Evolutionary conservation across 768 basidiomycete genomes (phyloP), one percentile per base, ranked within the genome.

Genomic region (Omphalotus guepiniiformis): DNA sequence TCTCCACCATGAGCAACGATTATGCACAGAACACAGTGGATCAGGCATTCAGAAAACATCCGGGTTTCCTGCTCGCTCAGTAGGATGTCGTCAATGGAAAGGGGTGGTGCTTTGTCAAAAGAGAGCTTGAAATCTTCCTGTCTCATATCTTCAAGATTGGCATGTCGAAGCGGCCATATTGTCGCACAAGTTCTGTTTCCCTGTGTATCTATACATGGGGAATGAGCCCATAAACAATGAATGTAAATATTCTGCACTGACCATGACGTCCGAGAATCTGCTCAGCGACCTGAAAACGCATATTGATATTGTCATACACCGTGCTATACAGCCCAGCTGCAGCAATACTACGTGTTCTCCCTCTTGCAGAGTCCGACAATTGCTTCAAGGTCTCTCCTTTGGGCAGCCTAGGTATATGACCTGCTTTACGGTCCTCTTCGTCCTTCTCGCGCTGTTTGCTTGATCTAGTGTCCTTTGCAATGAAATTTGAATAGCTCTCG

Each of bases 261-360:
- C 63, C 53, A 7, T 49, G 60, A 5, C 58, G 56, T 1, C 66
- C 67, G 7, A 70, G 39, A 4, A 63, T 49, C 44, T 70, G 67
- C 47, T 71, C 66, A 0, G 65, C 58, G n/a, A 40, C 51, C 6
- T 53, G 50, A 26, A 58, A 53, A 2, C 59, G 36, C 40, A 67
- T 50, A 40, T 72, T 72, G 18, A 71, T 66, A 38, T 73, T 73
- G 51, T 72, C 68, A 45, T 71, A 71, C 8, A 63, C 56, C 18
- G 36, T 30, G 0, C 28, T 48, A 42, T 49, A 60, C 0, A 58
- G 42, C 1, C 55, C 53, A 0, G 51, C 55, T 12, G 55, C 30
- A 0, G 64, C 67, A 27, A 66, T 23, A 7, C n/a, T 9, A 1
- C 55, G 54, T 2, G 60, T 49, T 18, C 27, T 27, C 4, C 23